Percentiles rank a stretch among this genome's conserved stretches.
These are phyloP conservation scores for Thalia dealbata DNA, from an alignment of 176 grass and related monocot genomes.

Conservation along the genomic window DNA sequence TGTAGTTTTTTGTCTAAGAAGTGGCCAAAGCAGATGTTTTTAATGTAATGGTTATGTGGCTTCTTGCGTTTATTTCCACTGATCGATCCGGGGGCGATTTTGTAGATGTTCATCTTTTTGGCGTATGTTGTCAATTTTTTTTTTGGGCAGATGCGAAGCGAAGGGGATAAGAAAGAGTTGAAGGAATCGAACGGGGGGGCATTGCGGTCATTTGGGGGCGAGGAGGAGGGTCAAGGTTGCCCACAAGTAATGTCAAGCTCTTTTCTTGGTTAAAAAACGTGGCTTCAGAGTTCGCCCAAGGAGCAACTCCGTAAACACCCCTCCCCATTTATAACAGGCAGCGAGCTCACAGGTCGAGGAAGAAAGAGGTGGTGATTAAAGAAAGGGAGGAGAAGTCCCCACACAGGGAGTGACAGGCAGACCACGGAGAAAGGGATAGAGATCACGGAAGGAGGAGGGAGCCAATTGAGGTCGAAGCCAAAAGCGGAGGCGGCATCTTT, in stretches of 20 bases:
- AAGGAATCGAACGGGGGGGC: not conserved
- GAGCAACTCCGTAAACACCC: not conserved
- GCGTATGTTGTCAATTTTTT: too few relatives aligned
- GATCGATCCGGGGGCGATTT: too few relatives aligned
- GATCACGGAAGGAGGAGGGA: not conserved
- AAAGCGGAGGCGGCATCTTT: not conserved
- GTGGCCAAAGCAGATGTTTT: too few relatives aligned
- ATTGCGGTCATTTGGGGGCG: not conserved
- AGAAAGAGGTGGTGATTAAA: not conserved
- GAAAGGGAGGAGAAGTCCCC: not conserved
- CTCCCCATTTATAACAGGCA: too few relatives aligned
- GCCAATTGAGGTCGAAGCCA: not conserved
- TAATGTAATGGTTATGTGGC: too few relatives aligned
- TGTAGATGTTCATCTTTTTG: too few relatives aligned
- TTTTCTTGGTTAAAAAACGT: not conserved
- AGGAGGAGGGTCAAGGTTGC: not conserved
- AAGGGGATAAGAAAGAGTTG: too few relatives aligned
- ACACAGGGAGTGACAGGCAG: not conserved
- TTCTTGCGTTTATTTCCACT: too few relatives aligned
- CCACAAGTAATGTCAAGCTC: not conserved
- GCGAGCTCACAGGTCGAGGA: not conserved
- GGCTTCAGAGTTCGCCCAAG: not conserved
- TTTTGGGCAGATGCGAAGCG: too few relatives aligned
- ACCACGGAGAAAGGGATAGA: not conserved
- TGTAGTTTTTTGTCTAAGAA: too few relatives aligned